Percentiles rank a stretch among this genome's conserved stretches.
These are phyloP conservation scores for Anthoceros angustus DNA, from an alignment of 225 moss, liverwort and hornwort genomes.

Conservation along the genomic window DNA sequence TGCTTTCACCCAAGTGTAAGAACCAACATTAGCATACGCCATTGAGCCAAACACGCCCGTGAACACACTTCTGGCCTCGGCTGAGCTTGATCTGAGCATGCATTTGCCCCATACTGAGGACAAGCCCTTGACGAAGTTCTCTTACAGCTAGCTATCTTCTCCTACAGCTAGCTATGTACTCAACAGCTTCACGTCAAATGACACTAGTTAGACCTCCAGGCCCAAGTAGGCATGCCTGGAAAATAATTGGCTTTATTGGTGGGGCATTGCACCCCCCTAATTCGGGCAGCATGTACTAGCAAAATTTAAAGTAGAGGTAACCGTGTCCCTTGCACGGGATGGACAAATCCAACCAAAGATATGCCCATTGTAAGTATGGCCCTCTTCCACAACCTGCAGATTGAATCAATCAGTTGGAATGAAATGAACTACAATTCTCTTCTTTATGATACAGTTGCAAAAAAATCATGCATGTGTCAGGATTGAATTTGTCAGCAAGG, in stretches of 20 bases:
- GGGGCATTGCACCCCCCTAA: conserved; percentile 7
- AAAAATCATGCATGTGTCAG: conserved; percentile 17
- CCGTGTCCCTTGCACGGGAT: conserved; percentile 17
- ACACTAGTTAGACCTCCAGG: not conserved
- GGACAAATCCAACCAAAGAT: conserved; percentile 11
- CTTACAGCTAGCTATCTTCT: no score
- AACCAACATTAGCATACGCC: no score
- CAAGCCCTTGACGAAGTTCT: no score
- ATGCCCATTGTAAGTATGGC: conserved; percentile 8
- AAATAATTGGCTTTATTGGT: not conserved
- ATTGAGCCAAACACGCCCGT: no score
- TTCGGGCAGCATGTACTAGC: conserved; percentile 23
- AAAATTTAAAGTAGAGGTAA: conserved; percentile 24
- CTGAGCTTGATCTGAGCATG: no score
- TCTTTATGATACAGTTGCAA: conserved; percentile 28
- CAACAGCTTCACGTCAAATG: not conserved
- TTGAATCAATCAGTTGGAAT: not conserved
- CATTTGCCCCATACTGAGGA: no score
- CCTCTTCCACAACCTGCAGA: not conserved
- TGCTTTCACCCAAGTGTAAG: no score
- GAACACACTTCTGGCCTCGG: no score
- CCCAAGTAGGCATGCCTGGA: conserved; percentile 18
- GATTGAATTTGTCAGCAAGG: conserved; percentile 9
- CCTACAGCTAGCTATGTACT: not conserved
- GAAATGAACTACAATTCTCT: conserved; percentile 15